Evolutionary conservation across 495 filamentous ascomycete genomes (phyloP), one percentile per base, ranked within the genome.

Genomic region (Pyrenula massariospora): DNA sequence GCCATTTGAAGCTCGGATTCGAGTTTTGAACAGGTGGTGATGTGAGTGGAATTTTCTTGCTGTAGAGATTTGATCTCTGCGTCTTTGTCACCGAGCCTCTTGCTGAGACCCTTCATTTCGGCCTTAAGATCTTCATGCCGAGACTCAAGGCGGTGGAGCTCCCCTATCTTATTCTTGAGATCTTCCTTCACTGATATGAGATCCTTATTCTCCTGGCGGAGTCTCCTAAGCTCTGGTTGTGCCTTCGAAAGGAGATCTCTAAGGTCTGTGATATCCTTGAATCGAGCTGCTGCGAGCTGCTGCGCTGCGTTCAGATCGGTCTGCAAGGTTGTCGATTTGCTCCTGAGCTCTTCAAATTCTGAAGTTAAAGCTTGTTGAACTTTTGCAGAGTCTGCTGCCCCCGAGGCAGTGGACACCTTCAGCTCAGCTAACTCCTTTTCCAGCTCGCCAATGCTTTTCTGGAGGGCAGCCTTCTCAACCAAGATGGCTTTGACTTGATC

Each of bases 291-390:
- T 1, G 93, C 90, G 20, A 97, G 73, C 65, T 94, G 83, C 62
- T 96, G 79, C 0, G 90, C 86, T 10, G 91, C 92, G 1, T 84
- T 86, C 12, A 96, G 77, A 66, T 98, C 92, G 2, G 84, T 89
- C 58, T 94, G 84, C 10, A 96, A 67, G 0, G 81, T 80, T 2
- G 79, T 75, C 0, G 84, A 77, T 61, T 83, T 88, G 42, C 77
- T 66, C 65, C 87, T 90, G 50, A 95, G 73, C 47, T 78, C 79
- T 55, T 95, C 88, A 57, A 88, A 86, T 58, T 93, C 87, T 11
- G 76, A 71, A 54, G 77, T 82, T 21, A 95, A 69, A 15, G 76
- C 72, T 52, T 83, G 78, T 56, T 78, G 75, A 23, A 72, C 67
- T 60, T 81, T 76, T 57, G 80, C 77, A 10, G 76, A 74, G 53